These are phyloP conservation scores for Talaromyces wortmannii DNA, from an alignment of 495 filamentous ascomycete genomes.

Conservation along the genomic window DNA sequence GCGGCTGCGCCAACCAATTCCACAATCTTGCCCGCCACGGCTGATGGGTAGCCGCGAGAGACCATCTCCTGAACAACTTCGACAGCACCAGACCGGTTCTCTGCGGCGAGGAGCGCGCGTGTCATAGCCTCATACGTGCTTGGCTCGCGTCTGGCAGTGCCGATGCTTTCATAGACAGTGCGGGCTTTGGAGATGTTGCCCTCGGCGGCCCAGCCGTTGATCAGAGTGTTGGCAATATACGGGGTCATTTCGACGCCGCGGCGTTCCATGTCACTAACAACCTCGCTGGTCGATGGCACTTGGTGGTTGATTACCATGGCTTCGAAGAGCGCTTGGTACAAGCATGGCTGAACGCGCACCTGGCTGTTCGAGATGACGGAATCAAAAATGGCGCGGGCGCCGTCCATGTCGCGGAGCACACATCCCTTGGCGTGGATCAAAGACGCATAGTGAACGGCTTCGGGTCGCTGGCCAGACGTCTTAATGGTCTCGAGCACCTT, in stretches of 20 bases:
- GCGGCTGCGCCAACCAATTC: conserved; percentile 66
- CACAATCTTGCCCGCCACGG: conserved; percentile 84
- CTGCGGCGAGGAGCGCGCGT: conserved; percentile 77
- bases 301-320: conserved; percentile 91
- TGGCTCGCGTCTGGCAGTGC: conserved; percentile 73
- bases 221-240: conserved; percentile 98
- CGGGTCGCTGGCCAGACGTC: conserved; percentile 63
- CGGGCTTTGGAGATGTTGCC: conserved; percentile 74
- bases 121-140: conserved; percentile 99
- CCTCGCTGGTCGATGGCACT: conserved; percentile 64
- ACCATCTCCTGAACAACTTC: conserved; percentile 85
- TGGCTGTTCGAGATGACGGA: conserved; percentile 57
- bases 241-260: conserved; percentile 79
- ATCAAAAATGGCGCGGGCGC: conserved; percentile 77
- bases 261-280: conserved; percentile 67
- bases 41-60: conserved; percentile 79
- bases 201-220: conserved; percentile 90
- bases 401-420: conserved; percentile 82
- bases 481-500: conserved; percentile 73
- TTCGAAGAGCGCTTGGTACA: conserved; percentile 95
- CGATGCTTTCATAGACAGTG: conserved; percentile 69
- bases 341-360: conserved; percentile 68
- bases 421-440: conserved; percentile 95
- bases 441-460: conserved; percentile 91
- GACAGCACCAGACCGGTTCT: conserved; percentile 69